These are phyloP conservation scores for Saprolegnia diclina DNA, from an alignment of 352 stramenopile species.

Conservation along the genomic window DNA sequence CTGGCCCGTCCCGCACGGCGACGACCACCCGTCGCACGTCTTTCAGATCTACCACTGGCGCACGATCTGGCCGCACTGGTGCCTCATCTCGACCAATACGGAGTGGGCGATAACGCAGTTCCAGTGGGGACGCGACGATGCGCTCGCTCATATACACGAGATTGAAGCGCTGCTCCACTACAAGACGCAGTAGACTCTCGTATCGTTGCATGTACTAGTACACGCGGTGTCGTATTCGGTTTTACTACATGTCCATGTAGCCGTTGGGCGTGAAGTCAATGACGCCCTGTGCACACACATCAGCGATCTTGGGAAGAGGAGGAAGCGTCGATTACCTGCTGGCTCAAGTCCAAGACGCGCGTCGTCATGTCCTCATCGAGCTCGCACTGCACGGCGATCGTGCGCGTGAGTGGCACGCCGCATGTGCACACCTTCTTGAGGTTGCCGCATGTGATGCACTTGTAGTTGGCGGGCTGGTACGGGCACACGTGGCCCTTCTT, in stretches of 20 bases:
- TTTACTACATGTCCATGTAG: background rate
- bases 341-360: conserved; percentile 57
- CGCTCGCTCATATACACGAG: conserved; percentile 53
- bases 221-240: too few relatives aligned
- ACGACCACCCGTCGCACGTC: conserved; percentile 53
- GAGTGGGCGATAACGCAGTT: conserved; percentile 67
- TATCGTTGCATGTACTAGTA: background rate
- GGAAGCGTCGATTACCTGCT: conserved; percentile 13
- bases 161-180: conserved; percentile 40
- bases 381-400: conserved; percentile 68
- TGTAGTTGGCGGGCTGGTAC: conserved; percentile 77
- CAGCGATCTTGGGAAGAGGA: background rate
- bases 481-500: conserved; percentile 85
- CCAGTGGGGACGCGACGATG: conserved; percentile 67
- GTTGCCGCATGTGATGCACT: conserved; percentile 65
- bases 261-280: conserved; percentile 7
- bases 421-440: conserved; percentile 74
- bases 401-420: conserved; percentile 51
- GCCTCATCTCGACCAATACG: conserved; percentile 64
- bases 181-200: background rate
- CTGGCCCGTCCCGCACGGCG: conserved; percentile 46
- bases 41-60: conserved; percentile 81
- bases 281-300: background rate
- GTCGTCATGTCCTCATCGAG: conserved; percentile 84
- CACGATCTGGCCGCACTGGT: conserved; percentile 63